These are phyloP conservation scores for Lizonia empirigonia DNA, from an alignment of 2,329 filamentous ascomycete genomes.

Conservation along the genomic window DNA sequence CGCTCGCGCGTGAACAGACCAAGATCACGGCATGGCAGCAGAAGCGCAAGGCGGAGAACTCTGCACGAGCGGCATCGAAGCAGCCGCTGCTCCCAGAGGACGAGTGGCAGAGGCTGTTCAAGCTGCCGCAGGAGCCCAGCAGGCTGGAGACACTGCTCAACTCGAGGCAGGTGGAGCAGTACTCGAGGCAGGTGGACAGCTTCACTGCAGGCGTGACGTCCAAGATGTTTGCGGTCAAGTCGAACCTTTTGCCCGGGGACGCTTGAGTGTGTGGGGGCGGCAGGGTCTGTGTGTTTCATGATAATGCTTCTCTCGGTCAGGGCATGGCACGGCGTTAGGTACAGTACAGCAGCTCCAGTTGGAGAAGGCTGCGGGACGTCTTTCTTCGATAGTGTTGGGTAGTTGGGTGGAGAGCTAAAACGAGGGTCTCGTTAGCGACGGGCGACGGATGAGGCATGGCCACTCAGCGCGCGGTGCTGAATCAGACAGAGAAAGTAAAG, in stretches of 20 bases:
- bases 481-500: slow-evolving; percentile 34
- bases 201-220: slow-evolving; percentile 89
- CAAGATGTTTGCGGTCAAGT: slow-evolving; percentile 97
- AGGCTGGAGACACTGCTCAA: slow-evolving; percentile 93
- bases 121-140: slow-evolving; percentile 93
- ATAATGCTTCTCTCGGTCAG: slow-evolving; percentile 43
- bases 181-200: slow-evolving; percentile 94
- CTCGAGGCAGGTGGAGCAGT: slow-evolving; percentile 95
- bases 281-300: slow-evolving; percentile 32
- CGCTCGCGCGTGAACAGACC: slow-evolving; percentile 88
- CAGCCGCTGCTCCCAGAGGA: slow-evolving; percentile 89
- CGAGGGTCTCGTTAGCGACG: slow-evolving; percentile 23
- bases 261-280: slow-evolving; percentile 24
- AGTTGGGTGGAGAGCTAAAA: slow-evolving; percentile 6
- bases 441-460: slow-evolving; percentile 23
- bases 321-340: slow-evolving; percentile 49
- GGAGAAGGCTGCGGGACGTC: slow-evolving; percentile 27
- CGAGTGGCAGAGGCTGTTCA: slow-evolving; percentile 98
- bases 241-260: slow-evolving; percentile 66
- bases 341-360: slow-evolving; percentile 27
- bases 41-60: slow-evolving; percentile 97
- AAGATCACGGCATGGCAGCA: slow-evolving; percentile 97
- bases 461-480: slow-evolving; percentile 18
- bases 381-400: slow-evolving; percentile 20
- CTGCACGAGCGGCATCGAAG: slow-evolving; percentile 81